Evolutionary conservation across 108 stramenopile genomes (phyloP).

Genomic region (Skeletonema menzelii): DNA sequence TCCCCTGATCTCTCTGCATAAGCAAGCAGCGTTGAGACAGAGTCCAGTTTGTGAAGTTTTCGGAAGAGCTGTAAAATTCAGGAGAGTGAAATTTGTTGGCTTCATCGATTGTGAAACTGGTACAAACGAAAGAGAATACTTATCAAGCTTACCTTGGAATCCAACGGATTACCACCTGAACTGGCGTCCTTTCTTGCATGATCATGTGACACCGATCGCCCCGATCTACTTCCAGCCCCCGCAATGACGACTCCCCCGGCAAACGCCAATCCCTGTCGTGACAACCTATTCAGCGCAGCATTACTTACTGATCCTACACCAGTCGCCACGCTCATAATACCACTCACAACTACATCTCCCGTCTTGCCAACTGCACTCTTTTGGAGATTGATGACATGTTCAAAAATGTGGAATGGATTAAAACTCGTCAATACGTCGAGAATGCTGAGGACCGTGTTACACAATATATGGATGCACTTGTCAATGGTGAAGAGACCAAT

Average conservation of each 20-base stretch:
- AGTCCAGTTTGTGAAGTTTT: slow-evolving; percentile 71
- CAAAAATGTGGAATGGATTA: slow-evolving; percentile 62
- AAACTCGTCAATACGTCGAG: slow-evolving; percentile 54
- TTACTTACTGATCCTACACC: slow-evolving; percentile 83
- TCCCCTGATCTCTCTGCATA: slow-evolving; percentile 76
- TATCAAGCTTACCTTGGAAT: slow-evolving; percentile 7
- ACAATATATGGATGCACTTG: slow-evolving; percentile 28
- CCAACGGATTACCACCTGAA: slow-evolving; percentile 6
- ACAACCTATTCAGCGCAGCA: slow-evolving; percentile 47
- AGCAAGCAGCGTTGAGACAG: slow-evolving; percentile 65
- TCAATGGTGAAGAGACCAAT: slow-evolving; percentile 41
- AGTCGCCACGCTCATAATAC: slow-evolving; percentile 86
- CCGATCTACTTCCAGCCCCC: slow-evolving; percentile 11
- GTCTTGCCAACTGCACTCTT: slow-evolving; percentile 74
- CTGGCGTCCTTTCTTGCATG: slow-evolving; percentile 12
- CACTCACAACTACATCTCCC: slow-evolving; percentile 72
- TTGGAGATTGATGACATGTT: slow-evolving; percentile 60
- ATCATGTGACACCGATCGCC: slow-evolving; percentile 13
- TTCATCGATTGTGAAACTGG: neutral
- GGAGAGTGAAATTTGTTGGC: neutral
- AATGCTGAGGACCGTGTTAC: slow-evolving; percentile 19
- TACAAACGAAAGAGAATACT: neutral
- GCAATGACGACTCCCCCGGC: slow-evolving; percentile 33
- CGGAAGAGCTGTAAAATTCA: slow-evolving; percentile 37
- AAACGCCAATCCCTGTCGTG: slow-evolving; percentile 39